Evolutionary conservation across 2,329 filamentous ascomycete genomes (phyloP).

Genomic region (Alternaria infectoria): DNA sequence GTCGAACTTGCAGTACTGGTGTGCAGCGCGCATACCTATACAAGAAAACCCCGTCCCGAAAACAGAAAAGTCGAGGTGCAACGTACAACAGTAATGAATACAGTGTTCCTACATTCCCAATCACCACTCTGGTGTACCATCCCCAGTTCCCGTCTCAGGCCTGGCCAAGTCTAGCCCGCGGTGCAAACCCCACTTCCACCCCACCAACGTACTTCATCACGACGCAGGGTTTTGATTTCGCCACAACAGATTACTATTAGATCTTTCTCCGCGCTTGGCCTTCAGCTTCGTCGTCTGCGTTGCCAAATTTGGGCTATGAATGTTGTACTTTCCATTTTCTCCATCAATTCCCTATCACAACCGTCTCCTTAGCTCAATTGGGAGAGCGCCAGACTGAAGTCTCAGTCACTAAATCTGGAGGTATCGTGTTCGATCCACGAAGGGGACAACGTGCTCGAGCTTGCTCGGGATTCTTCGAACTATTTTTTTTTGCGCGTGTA

Average conservation of each 20-base stretch:
- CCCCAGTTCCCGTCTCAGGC: not conserved
- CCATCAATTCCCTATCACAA: conserved; percentile 13
- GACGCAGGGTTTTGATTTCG: not conserved
- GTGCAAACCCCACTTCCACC: conserved; percentile 7
- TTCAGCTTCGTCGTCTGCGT: rapidly evolving
- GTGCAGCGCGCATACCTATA: not conserved
- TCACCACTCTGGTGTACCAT: not conserved
- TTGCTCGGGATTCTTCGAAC: conserved; percentile 22
- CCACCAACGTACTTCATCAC: not conserved
- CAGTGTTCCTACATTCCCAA: not conserved
- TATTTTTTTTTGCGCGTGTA: conserved; percentile 4
- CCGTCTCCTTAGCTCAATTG: conserved; percentile 28
- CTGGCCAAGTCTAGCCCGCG: not conserved
- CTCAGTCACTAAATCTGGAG: conserved; percentile 25
- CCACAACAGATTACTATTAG: not conserved
- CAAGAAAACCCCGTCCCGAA: not conserved
- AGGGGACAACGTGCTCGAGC: conserved; percentile 23
- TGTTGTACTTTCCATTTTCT: too few relatives aligned
- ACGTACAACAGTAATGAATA: not conserved
- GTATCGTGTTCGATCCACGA: conserved; percentile 27
- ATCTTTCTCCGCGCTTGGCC: not conserved
- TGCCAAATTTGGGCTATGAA: rapidly evolving
- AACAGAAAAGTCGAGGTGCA: not conserved
- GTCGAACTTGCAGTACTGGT: not conserved
- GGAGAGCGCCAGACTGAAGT: conserved; percentile 29